Evolutionary conservation across 116 monocot species (phyloP).

Genomic region (Iris pallida): DNA sequence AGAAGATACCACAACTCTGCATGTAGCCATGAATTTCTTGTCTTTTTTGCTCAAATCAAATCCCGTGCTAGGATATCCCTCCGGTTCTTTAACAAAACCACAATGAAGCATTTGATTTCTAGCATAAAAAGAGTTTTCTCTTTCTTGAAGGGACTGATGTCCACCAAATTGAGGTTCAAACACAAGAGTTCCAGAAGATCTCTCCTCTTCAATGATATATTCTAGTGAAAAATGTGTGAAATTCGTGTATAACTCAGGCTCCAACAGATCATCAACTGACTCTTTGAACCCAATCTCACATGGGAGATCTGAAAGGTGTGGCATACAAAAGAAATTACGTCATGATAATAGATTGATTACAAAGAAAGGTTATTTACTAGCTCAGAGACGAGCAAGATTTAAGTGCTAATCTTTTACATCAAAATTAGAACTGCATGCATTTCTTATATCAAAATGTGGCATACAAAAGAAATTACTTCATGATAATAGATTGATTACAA

Average conservation of each 20-base stretch:
- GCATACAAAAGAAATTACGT: conserved; percentile 7
- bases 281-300: conserved; percentile 47
- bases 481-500: neutral
- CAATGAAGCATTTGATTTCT: conserved; percentile 74
- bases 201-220: conserved; percentile 48
- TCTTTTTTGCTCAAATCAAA: conserved; percentile 72
- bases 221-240: conserved; percentile 59
- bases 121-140: conserved; percentile 68
- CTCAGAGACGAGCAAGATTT: too few species aligned
- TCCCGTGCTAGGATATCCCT: conserved; percentile 40
- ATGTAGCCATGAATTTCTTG: conserved; percentile 53
- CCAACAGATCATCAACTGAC: conserved; percentile 49
- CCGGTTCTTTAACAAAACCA: conserved; percentile 72
- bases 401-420: neutral
- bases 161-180: conserved; percentile 63
- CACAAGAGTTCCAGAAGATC: conserved; percentile 5
- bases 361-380: too few species aligned
- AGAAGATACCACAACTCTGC: conserved; percentile 73
- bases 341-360: neutral
- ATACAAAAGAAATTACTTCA: conserved; percentile 9
- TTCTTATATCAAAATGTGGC: neutral
- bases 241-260: conserved; percentile 59
- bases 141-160: conserved; percentile 68
- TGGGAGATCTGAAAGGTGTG: conserved; percentile 45
- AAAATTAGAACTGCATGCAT: neutral